Base-by-base conservation (phyloP, 1,139 yeast genomes). In the Protomyces macrosporus region DNA sequence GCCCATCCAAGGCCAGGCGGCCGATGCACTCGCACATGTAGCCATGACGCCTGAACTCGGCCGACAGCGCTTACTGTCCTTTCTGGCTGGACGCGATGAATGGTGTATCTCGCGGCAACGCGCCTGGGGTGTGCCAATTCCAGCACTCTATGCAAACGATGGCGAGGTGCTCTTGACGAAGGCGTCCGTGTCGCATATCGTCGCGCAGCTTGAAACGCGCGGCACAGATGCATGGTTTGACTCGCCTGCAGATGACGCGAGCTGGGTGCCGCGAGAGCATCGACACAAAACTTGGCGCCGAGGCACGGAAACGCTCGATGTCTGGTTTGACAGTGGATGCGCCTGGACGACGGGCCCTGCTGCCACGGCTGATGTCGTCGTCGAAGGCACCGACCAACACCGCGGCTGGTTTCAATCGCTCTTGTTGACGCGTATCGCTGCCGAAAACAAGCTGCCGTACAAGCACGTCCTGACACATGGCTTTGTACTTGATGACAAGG, bases 401-500 rank as follows among this genome's bases (percentile, higher is more conserved):
- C 82, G 99, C 67, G 99, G 99, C 0, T 93, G 99, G 99, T 93
- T 93, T 74, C 99, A 93, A 76, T 89, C 97, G 35, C 90, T 97
- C 0, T 77, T 95, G 48, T 77, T 95, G 66, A 91, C 95, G 45
- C 88, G 85, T 71, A 81, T 90, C 37, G 91, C 84, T 1, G 69
- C 69, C 12, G 60, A 63, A 37, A 62, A 72, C 3, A 69, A 66
- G 0, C 82, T 93, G 0, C 98, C 98, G 0, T 93, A 82, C 75
- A 82, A 81, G 67, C 80, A 81, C 45, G 83, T 93, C 48, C 81
- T 93, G 23, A 95, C 98, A 0, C 98, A 93, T 75, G 99, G 99
- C 0, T 93, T 95, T 71, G 87, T 89, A 0, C 78, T 93, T 65
- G 98, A 93, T 75, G 89, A 85, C 68, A 83, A 85, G 69, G 95